Evolutionary conservation across 805 yeast species (phyloP).

Genomic region (Ogataea pini): DNA sequence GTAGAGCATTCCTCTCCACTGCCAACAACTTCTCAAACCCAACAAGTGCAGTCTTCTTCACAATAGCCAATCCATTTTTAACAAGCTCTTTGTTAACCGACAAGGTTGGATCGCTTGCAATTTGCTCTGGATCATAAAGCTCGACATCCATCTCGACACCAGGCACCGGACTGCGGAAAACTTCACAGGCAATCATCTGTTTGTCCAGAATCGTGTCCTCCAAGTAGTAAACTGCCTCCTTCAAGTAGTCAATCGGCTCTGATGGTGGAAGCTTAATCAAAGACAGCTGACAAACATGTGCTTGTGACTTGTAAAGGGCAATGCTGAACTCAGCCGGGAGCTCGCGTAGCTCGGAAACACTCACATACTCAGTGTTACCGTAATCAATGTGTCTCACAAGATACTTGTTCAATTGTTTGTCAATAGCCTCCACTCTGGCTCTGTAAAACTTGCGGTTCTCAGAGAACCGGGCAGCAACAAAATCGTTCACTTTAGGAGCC

Average conservation of each 20-base stretch:
- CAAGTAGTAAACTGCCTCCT: conserved; percentile 53
- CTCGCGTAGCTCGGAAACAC: conserved; percentile 46
- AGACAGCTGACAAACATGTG: conserved; percentile 54
- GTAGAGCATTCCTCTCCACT: conserved; percentile 41
- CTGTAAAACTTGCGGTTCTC: conserved; percentile 60
- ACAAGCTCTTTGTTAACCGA: conserved; percentile 63
- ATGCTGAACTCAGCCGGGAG: conserved; percentile 52
- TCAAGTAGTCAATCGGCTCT: conserved; percentile 52
- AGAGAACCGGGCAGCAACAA: conserved; percentile 53
- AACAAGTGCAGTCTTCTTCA: conserved; percentile 30
- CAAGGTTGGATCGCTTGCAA: conserved; percentile 52
- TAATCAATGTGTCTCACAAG: conserved; percentile 62
- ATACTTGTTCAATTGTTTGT: conserved; percentile 43
- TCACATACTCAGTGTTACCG: conserved; percentile 53
- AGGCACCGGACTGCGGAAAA: conserved; percentile 39
- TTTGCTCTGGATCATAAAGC: conserved; percentile 57
- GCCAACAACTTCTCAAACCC: conserved; percentile 39
- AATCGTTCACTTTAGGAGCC: conserved; percentile 52
- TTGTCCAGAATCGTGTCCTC: conserved; percentile 54
- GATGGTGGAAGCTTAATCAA: conserved; percentile 59
- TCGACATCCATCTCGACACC: conserved; percentile 52
- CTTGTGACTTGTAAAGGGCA: conserved; percentile 49
- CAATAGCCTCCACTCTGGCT: conserved; percentile 51
- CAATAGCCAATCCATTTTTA: conserved; percentile 22
- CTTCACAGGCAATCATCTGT: conserved; percentile 55